Percentiles rank a stretch among this genome's conserved stretches.
These are phyloP conservation scores for Plasmopara halstedii DNA, from an alignment of 352 stramenopile genomes.

Conservation along the genomic window DNA sequence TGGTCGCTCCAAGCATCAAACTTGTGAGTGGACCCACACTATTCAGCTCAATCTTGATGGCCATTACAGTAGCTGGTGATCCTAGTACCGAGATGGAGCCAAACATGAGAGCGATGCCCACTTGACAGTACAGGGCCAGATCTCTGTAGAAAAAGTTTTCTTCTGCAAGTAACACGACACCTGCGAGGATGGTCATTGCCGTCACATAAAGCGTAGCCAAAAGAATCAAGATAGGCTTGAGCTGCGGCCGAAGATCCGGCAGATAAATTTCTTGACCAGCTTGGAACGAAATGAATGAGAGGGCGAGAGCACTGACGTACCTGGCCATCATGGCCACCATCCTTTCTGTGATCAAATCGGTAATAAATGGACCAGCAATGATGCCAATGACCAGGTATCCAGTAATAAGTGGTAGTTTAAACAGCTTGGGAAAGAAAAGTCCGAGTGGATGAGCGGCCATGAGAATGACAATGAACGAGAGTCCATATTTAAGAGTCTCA, in stretches of 20 bases:
- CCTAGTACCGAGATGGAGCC: constrained; percentile 56
- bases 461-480: constrained; percentile 49
- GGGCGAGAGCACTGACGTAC: constrained; percentile 46
- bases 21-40: constrained; percentile 63
- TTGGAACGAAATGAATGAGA: constrained; percentile 71
- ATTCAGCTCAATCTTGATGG: constrained; percentile 71
- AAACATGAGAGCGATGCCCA: constrained; percentile 62
- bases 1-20: constrained; percentile 61
- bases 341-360: constrained; percentile 34
- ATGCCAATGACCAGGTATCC: constrained; percentile 57
- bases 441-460: constrained; percentile 48
- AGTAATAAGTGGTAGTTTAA: constrained; percentile 55
- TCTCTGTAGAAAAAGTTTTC: constrained; percentile 41
- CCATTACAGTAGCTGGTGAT: constrained; percentile 58
- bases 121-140: constrained; percentile 31
- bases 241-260: constrained; percentile 42
- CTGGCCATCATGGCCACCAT: constrained; percentile 39
- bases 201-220: constrained; percentile 32
- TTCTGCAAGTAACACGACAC: constrained; percentile 24
- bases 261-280: constrained; percentile 57
- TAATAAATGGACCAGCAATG: constrained; percentile 45
- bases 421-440: constrained; percentile 47
- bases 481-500: constrained; percentile 32
- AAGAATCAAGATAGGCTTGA: constrained; percentile 47
- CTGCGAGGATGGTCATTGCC: constrained; percentile 40